Percentiles rank a stretch among this genome's conserved stretches.
These are phyloP conservation scores for Canavalia gladiata DNA, from an alignment of 306 rosid genomes.

Conservation along the genomic window DNA sequence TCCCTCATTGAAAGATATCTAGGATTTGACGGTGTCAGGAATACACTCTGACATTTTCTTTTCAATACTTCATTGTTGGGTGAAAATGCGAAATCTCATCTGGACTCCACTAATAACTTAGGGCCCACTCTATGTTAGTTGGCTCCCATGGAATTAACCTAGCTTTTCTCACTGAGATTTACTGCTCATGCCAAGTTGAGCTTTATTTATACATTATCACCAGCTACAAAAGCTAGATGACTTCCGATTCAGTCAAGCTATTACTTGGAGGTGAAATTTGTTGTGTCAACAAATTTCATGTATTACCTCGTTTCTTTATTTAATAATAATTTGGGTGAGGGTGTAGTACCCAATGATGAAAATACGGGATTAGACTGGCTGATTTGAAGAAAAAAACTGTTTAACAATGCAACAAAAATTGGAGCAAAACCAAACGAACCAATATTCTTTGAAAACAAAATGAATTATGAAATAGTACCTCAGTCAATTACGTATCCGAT, in stretches of 20 bases:
- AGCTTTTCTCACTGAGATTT: neutral
- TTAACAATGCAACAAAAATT: no score
- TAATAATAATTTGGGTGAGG: slow-evolving; percentile 24
- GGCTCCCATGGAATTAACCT: no score
- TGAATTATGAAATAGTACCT: no score
- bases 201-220: neutral
- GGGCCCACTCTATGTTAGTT: no score
- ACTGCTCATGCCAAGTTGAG: neutral
- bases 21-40: neutral
- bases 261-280: slow-evolving; percentile 15
- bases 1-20: neutral
- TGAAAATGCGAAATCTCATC: neutral
- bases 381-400: no score
- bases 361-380: no score
- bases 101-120: no score
- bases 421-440: no score
- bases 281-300: slow-evolving; percentile 20
- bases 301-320: neutral
- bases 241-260: slow-evolving; percentile 4
- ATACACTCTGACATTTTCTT: neutral
- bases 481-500: no score
- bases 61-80: no score
- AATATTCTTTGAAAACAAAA: no score
- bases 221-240: slow-evolving; percentile 6
- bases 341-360: neutral